Percentiles rank a stretch among this genome's conserved stretches.
Evolutionary conservation across 176 grass and related monocot species (phyloP).

Genomic region (Raddia guianensis): DNA sequence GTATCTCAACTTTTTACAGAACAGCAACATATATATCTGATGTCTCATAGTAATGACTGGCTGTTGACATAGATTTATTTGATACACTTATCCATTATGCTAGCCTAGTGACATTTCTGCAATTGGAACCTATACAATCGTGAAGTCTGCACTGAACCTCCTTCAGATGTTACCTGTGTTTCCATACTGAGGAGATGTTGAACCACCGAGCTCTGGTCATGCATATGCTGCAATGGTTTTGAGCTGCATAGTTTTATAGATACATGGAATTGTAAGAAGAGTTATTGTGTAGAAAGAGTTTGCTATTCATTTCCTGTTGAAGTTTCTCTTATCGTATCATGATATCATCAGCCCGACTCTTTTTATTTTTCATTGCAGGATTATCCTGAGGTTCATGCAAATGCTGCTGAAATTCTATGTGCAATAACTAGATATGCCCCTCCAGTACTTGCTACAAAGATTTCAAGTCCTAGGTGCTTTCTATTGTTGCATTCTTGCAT

Average conservation of each 20-base stretch:
- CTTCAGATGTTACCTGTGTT: constrained; percentile 9
- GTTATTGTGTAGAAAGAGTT: neutral
- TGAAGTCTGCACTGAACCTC: constrained; percentile 6
- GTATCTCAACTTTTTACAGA: neutral
- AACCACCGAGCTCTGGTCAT: neutral
- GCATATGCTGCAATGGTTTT: constrained; percentile 6
- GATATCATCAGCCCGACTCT: neutral
- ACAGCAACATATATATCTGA: neutral
- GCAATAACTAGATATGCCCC: constrained; percentile 93
- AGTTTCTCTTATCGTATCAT: neutral
- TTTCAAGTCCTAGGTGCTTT: constrained; percentile 78
- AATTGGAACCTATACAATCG: constrained; percentile 12
- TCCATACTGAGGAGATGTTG: neutral
- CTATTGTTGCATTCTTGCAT: constrained; percentile 19
- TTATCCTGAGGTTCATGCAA: constrained; percentile 94
- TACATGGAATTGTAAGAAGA: neutral
- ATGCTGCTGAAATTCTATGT: constrained; percentile 91
- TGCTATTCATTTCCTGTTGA: constrained; percentile 7
- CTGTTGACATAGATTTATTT: neutral
- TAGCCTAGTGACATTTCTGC: constrained; percentile 5
- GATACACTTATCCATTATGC: neutral
- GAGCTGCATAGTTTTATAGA: neutral
- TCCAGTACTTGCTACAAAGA: constrained; percentile 84
- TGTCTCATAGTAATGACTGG: neutral
- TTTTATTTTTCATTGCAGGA: constrained; percentile 56